phyloP scores from a whole-genome alignment of 192 early-diverging fungal genomes.

The Entrophospora sp. region DNA sequence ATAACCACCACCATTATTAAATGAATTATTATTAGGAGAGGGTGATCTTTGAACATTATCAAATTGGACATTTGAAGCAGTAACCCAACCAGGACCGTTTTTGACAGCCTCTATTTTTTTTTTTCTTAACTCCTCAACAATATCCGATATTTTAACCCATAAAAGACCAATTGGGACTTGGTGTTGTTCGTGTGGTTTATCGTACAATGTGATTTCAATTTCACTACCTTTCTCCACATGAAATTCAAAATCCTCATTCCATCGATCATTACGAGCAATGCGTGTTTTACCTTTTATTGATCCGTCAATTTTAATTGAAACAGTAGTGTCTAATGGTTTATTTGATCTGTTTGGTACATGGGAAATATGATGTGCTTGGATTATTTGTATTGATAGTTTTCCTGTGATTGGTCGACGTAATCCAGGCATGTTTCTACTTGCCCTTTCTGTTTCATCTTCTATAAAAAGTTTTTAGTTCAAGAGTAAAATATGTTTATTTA shows the following conservation, averaged over 20 bases:
- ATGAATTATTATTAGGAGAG: background rate
- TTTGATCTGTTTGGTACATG: constrained; percentile 46
- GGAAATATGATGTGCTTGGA: constrained; percentile 49
- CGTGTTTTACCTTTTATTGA: constrained; percentile 65
- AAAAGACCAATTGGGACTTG: constrained; percentile 70
- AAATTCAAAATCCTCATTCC: constrained; percentile 82
- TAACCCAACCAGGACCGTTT: constrained; percentile 46
- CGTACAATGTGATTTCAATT: constrained; percentile 85
- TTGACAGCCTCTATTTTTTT: constrained; percentile 56
- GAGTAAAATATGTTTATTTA: no score
- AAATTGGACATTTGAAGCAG: constrained; percentile 25
- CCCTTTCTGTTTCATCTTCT: constrained; percentile 37
- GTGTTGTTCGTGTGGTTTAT: constrained; percentile 60
- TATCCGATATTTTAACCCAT: constrained; percentile 92
- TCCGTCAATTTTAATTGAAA: constrained; percentile 79
- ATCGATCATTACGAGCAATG: constrained; percentile 62
- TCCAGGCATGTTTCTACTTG: constrained; percentile 45
- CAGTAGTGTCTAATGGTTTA: constrained; percentile 58
- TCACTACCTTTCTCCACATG: constrained; percentile 86
- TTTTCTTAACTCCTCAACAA: constrained; percentile 78
- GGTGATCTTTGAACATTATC: background rate
- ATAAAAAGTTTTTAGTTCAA: no score
- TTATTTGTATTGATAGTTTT: constrained; percentile 57
- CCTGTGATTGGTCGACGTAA: constrained; percentile 65
- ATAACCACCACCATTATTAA: no score